A percentile compares a stretch with the other conserved stretches of the same genome.
Evolutionary conservation across 1,284 basidiomycete species (phyloP).

Genomic region (Cryptococcus hybrid): DNA sequence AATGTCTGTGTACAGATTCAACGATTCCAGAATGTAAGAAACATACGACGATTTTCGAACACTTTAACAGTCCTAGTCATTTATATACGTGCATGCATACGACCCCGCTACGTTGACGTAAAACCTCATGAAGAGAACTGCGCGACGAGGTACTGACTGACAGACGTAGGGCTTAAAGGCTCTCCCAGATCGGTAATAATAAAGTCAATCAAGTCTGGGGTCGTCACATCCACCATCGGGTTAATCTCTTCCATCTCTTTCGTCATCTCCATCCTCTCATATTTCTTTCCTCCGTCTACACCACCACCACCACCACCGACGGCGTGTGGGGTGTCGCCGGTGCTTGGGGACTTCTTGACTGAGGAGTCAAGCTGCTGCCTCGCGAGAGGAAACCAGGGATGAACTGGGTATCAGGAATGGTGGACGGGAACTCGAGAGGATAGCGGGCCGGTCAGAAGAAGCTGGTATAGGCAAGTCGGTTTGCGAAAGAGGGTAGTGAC

Average conservation of each 20-base stretch:
- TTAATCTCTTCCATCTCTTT: slow-evolving; percentile 50
- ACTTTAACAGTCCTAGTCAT: neutral
- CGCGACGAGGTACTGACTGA: slow-evolving; percentile 51
- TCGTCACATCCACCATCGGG: slow-evolving; percentile 53
- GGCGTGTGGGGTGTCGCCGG: slow-evolving; percentile 10
- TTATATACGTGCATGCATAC: neutral
- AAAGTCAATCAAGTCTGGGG: slow-evolving; percentile 50
- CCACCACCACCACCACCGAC: neutral
- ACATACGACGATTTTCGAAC: no score
- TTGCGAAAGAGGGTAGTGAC: slow-evolving; percentile 93
- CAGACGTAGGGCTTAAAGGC: slow-evolving; percentile 43
- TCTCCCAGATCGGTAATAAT: slow-evolving; percentile 50
- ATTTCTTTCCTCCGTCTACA: neutral
- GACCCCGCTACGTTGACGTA: neutral
- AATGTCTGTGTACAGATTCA: no score
- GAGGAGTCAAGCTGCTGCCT: slow-evolving; percentile 1
- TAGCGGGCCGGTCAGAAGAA: neutral
- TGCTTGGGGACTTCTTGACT: slow-evolving; percentile 5
- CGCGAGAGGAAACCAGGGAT: slow-evolving; percentile 2
- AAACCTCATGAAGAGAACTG: slow-evolving; percentile 39
- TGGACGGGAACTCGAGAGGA: slow-evolving; percentile 5
- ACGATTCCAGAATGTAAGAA: no score
- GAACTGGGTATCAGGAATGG: slow-evolving; percentile 23
- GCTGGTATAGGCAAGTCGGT: slow-evolving; percentile 76
- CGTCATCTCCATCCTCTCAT: slow-evolving; percentile 39